A percentile compares a stretch with the other conserved stretches of the same genome.
Conservation (phyloP, 768 basidiomycete species). For the Pleurotus cornucopiae region DNA sequence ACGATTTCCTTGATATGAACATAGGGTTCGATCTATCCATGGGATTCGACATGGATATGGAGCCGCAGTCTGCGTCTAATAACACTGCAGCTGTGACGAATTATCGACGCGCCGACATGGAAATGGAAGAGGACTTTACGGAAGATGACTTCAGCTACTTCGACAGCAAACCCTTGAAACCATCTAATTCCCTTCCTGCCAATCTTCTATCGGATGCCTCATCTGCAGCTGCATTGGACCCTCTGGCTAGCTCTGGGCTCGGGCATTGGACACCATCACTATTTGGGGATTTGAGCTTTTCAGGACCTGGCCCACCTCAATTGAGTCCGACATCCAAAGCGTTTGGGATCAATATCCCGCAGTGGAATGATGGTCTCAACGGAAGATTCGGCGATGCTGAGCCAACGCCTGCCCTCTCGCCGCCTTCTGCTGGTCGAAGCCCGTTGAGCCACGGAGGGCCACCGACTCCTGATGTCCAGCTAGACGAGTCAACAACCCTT, state of each 20-base stretch:
- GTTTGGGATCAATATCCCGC: neutral
- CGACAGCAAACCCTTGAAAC: slow-evolving; percentile 45
- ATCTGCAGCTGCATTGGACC: slow-evolving; percentile 3
- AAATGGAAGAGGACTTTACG: slow-evolving; percentile 65
- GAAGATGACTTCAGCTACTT: slow-evolving; percentile 91
- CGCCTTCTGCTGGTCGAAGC: slow-evolving; percentile 49
- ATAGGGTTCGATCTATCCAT: slow-evolving; percentile 25
- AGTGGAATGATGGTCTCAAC: slow-evolving; percentile 24
- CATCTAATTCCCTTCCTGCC: slow-evolving; percentile 9
- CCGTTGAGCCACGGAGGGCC: slow-evolving; percentile 44
- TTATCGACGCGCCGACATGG: slow-evolving; percentile 26
- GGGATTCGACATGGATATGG: slow-evolving; percentile 26
- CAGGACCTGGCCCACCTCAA: slow-evolving; percentile 12
- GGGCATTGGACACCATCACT: slow-evolving; percentile 28
- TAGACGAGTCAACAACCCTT: neutral
- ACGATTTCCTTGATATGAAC: slow-evolving; percentile 37
- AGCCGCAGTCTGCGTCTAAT: slow-evolving; percentile 20
- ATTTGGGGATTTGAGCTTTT: slow-evolving; percentile 16
- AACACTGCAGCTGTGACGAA: slow-evolving; percentile 26
- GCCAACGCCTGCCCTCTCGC: slow-evolving; percentile 35
- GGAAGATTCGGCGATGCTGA: slow-evolving; percentile 22
- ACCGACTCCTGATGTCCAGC: slow-evolving; percentile 49
- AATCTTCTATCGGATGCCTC: neutral
- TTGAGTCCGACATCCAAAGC: slow-evolving; percentile 17
- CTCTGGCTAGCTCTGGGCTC: slow-evolving; percentile 18